A percentile compares a stretch with the other conserved stretches of the same genome.
phyloP scores from a whole-genome alignment of 2,329 filamentous ascomycete genomes.

The Fusarium abutilonis region DNA sequence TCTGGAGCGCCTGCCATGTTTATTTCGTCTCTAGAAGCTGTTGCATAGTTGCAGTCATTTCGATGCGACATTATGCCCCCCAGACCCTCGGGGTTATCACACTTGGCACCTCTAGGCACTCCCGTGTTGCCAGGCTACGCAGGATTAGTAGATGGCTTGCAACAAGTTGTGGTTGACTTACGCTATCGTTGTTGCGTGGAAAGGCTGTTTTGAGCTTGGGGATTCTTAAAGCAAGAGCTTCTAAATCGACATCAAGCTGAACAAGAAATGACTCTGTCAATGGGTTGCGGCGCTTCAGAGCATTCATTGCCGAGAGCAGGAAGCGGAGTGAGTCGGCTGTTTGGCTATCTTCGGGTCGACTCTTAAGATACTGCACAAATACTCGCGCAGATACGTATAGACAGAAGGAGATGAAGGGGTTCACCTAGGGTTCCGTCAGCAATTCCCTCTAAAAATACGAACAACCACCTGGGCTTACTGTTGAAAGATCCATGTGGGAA shows the following conservation, averaged over 20 bases:
- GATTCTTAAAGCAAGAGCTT: conserved; percentile 72
- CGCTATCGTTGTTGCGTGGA: conserved; percentile 61
- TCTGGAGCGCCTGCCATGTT: conserved; percentile 54
- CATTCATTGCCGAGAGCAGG: conserved; percentile 88
- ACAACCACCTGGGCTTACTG: conserved; percentile 64
- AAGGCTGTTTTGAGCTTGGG: conserved; percentile 66
- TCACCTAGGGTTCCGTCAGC: conserved; percentile 71
- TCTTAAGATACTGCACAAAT: conserved; percentile 97
- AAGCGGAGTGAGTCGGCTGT: conserved; percentile 87
- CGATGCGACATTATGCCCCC: conserved; percentile 57
- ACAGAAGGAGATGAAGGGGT: conserved; percentile 94
- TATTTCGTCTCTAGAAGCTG: conserved; percentile 52
- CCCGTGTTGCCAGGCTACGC: conserved; percentile 44
- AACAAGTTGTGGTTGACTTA: conserved; percentile 50
- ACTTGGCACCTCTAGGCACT: conserved; percentile 40
- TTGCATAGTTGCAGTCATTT: conserved; percentile 58
- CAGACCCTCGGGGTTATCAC: conserved; percentile 51
- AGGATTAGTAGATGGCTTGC: conserved; percentile 35
- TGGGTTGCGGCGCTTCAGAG: conserved; percentile 86
- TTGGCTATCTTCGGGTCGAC: conserved; percentile 83
- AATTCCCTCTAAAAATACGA: not conserved
- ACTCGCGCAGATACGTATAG: conserved; percentile 95
- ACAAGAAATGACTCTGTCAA: conserved; percentile 94
- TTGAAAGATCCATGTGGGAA: conserved; percentile 85
- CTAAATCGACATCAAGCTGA: conserved; percentile 91